These are phyloP conservation scores for Stachybotrys echinatus DNA, from an alignment of 2,329 filamentous ascomycete genomes.

Conservation along the genomic window DNA sequence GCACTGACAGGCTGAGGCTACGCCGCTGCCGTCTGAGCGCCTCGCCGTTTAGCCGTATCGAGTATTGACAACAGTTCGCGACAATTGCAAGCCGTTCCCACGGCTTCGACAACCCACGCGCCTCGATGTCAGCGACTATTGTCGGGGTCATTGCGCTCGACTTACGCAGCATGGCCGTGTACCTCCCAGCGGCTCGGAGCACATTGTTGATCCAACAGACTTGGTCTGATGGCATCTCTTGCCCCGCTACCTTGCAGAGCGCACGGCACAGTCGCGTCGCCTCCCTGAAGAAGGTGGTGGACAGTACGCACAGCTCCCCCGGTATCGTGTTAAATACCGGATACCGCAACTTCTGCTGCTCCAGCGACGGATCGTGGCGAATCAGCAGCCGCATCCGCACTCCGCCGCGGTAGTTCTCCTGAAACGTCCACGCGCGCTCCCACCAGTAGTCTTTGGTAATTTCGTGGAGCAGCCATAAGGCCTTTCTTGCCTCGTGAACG, in stretches of 20 bases:
- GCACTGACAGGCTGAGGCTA: slow-evolving; percentile 19
- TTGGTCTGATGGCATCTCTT: slow-evolving; percentile 3
- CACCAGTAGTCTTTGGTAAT: slow-evolving; percentile 23
- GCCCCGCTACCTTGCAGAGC: slow-evolving; percentile 2
- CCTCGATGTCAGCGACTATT: slow-evolving; percentile 17
- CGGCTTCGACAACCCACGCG: slow-evolving; percentile 10
- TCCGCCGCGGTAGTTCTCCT: slow-evolving; percentile 25
- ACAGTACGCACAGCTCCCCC: slow-evolving; percentile 19
- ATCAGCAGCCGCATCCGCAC: slow-evolving; percentile 21
- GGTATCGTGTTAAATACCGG: slow-evolving; percentile 8
- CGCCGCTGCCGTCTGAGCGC: slow-evolving; percentile 7
- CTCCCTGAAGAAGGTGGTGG: slow-evolving; percentile 11
- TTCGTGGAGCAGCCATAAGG: slow-evolving; percentile 13
- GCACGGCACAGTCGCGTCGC: slow-evolving; percentile 19
- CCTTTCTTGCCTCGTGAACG: slow-evolving; percentile 6
- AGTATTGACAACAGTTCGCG: slow-evolving; percentile 26
- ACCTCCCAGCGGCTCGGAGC: slow-evolving; percentile 17
- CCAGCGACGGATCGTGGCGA: slow-evolving; percentile 10
- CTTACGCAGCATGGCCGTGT: slow-evolving; percentile 12
- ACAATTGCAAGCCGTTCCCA: slow-evolving; percentile 23
- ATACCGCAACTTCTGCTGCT: slow-evolving; percentile 13
- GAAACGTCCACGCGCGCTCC: slow-evolving; percentile 26
- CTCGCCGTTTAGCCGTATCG: slow-evolving; percentile 14
- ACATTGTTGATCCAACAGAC: slow-evolving; percentile 4
- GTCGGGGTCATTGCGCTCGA: slow-evolving; percentile 18